Evolutionary conservation across 345 rosid species (phyloP), one percentile per base, ranked within the genome.

Genomic region (Brassica nigra): DNA sequence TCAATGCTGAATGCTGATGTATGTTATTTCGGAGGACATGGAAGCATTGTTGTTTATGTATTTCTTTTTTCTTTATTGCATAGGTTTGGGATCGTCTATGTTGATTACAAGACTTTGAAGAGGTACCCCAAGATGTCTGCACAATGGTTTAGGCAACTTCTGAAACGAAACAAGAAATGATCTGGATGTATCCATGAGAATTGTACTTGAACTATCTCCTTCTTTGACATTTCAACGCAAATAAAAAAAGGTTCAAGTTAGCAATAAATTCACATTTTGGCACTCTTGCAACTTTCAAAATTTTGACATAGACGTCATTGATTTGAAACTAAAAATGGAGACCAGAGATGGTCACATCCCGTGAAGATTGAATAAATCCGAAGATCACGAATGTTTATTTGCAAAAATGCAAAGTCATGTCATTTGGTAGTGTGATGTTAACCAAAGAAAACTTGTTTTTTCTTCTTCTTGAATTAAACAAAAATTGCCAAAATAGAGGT

Each of bases 51-150:
- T 37, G 0, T 55, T 16, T 12, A 79, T 79, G 20, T 49, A 4
- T 47, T 20, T 7, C 29, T 66, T 37, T 6, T 9, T 9, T 1
- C 10, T 6, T 5, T 12, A 62, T 30, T 70, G 39, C 42, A 76
- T 66, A 81, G 84, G 81, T 95, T 95, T 4, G 98, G 98, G 69
- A 93, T 95, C 15, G 97, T 95, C 28, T 95, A 91, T 79, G 90
- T 95, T 52, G 95, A 95, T 76, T 91, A 76, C 81, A 52, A 63
- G 73, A 90, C 75, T 70, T 87, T 93, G 36, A 89, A 87, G 88
- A 88, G 99, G 79, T 85, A 90, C 72, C 99, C 98, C 0, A 95
- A 95, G 83, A 90, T 90, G 94, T 93, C 99, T 1, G 97, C 98
- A 36, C 86, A 88, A 36, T 95, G 99, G 99, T 95, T 91, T 86